phyloP scores from a whole-genome alignment of 2,329 filamentous ascomycete genomes.

The Chalara sp. region DNA sequence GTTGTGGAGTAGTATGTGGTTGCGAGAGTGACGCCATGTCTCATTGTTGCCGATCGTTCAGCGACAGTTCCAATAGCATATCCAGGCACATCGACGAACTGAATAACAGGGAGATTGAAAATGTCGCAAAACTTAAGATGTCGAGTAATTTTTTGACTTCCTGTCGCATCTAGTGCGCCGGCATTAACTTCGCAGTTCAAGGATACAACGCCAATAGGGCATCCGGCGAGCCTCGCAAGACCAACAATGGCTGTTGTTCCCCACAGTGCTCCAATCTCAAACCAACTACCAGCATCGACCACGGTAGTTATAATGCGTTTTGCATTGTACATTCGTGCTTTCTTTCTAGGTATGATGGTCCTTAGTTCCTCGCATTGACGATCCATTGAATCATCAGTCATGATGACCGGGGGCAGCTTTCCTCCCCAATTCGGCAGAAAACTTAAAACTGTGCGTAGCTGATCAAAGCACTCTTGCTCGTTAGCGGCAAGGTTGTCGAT shows the following conservation, averaged over 20 bases:
- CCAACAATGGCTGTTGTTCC: conserved; percentile 55
- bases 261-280: conserved; percentile 59
- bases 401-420: conserved; percentile 40
- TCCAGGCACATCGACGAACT: conserved; percentile 57
- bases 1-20: conserved; percentile 57
- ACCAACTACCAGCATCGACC: conserved; percentile 49
- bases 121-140: conserved; percentile 58
- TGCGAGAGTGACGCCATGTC: conserved; percentile 54
- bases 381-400: conserved; percentile 40
- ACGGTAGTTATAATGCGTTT: conserved; percentile 49
- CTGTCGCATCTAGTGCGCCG: conserved; percentile 53
- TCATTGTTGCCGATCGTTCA: conserved; percentile 57
- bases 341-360: conserved; percentile 48
- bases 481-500: conserved; percentile 57
- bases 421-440: conserved; percentile 53
- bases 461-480: conserved; percentile 55
- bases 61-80: conserved; percentile 59
- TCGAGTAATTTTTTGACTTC: conserved; percentile 53
- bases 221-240: conserved; percentile 49
- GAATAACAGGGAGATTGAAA: conserved; percentile 57
- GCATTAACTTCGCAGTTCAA: conserved; percentile 55
- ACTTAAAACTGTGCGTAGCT: conserved; percentile 47
- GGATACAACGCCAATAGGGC: conserved; percentile 51
- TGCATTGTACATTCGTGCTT: conserved; percentile 54
- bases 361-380: conserved; percentile 42